Evolutionary conservation across 2,329 filamentous ascomycete genomes (phyloP).

Genomic region (Aspergillus viridinutans): DNA sequence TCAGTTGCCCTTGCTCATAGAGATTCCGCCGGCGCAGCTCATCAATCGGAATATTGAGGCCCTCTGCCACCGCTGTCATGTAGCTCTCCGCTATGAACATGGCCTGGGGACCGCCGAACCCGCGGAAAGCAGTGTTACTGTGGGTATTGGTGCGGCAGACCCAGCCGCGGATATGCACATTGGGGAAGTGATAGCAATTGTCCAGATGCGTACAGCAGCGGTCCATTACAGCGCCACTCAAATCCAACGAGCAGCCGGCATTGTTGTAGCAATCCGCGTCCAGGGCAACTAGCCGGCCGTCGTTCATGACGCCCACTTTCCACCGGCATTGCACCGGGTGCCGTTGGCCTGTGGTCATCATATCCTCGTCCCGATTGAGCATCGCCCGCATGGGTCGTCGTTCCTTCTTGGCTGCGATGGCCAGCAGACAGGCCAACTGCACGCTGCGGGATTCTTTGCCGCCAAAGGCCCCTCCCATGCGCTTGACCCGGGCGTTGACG

Average conservation of each 20-base stretch:
- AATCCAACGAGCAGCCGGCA: conserved; percentile 70
- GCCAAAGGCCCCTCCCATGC: conserved; percentile 89
- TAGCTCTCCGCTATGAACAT: conserved; percentile 89
- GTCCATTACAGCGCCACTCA: conserved; percentile 77
- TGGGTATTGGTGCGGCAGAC: conserved; percentile 95
- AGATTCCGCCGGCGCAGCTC: conserved; percentile 81
- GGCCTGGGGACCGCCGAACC: conserved; percentile 93
- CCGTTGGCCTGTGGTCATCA: conserved; percentile 83
- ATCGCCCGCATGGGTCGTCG: conserved; percentile 83
- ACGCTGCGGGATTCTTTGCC: conserved; percentile 90
- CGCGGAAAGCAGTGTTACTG: conserved; percentile 95
- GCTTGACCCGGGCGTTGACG: conserved; percentile 82
- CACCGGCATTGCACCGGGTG: conserved; percentile 87
- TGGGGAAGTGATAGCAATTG: conserved; percentile 83
- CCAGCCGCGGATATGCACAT: conserved; percentile 78
- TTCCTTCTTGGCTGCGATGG: conserved; percentile 80
- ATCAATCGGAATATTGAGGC: conserved; percentile 77
- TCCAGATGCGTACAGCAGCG: conserved; percentile 82
- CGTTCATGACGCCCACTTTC: conserved; percentile 91
- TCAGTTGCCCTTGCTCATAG: conserved; percentile 71
- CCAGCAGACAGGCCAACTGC: conserved; percentile 76
- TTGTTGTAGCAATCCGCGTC: conserved; percentile 91
- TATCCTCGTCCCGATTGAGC: conserved; percentile 95
- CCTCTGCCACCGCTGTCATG: conserved; percentile 87
- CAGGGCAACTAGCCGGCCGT: conserved; percentile 85